Base-by-base conservation (phyloP, 495 filamentous ascomycete genomes). In the Neurospora sp. region DNA sequence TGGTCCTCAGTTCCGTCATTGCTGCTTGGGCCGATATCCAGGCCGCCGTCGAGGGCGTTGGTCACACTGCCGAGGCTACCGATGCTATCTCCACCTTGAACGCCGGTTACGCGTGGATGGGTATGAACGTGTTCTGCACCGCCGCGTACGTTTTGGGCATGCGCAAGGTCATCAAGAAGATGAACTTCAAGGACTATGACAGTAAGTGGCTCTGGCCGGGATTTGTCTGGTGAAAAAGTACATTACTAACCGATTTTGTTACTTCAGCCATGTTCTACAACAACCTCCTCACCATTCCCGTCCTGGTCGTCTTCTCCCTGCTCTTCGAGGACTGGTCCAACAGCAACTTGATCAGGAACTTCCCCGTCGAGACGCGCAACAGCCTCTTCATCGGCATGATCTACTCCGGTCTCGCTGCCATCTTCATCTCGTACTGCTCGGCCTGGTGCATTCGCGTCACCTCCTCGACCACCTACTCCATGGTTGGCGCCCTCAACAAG, bases 121-220 rank as follows among this genome's bases (percentile, higher is more conserved):
- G 94, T 80, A 83, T 98, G 83, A 99, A 99, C 85, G 97, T 97
- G 77, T 89, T 99, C 82, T 97, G 94, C 86, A 95, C 91, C 39
- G 94, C 96, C 12, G 89, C 93, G 31, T 99, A 97, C 77, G 85
- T 98, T 41, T 84, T 99, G 59, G 88, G 91, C 73, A 99, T 98
- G 96, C 90, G 95, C 79, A 99, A 99, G 88, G 90, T 96, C 72
- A 98, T 98, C 79, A 98, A 98, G 90, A 88, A 97, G 85, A 98
- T 96, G 83, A 98, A 97, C 87, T 98, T 99, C 84, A 98, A 97
- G 86, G 96, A 99, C 80, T 98, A 96, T 84, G 96, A 99, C 83
- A 97, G 94, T 98, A 89, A 83, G 95, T 89, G 38, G 37, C 70
- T 41, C 48, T 12, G 41, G 5, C 62, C 11, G 48, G 48, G 11